Evolutionary conservation across 78 protist genomes (phyloP).

Genomic region (Protostelium mycophagum): DNA sequence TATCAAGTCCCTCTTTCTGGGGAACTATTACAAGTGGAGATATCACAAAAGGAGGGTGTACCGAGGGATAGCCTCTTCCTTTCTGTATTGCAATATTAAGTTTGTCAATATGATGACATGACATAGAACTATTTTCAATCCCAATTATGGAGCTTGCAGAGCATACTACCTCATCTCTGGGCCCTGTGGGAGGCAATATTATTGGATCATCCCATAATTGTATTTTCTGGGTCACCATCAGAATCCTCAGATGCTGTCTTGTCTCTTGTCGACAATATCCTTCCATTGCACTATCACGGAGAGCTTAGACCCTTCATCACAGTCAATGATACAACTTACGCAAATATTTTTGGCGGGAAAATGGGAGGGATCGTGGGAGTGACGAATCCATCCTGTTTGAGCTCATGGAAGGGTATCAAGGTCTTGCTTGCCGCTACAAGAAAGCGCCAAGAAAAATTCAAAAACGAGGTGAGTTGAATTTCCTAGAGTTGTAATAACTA

Average conservation of each 20-base stretch:
- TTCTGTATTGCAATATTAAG: no score
- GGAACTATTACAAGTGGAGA: no score
- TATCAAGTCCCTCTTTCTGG: no score
- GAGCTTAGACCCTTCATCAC: constrained; percentile 80
- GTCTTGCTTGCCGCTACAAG: neutral
- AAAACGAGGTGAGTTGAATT: neutral
- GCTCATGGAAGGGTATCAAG: neutral
- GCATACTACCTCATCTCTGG: constrained; percentile 34
- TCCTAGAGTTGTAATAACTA: neutral
- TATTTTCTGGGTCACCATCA: constrained; percentile 46
- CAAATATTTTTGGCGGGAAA: constrained; percentile 4
- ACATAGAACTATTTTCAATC: neutral
- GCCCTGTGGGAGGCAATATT: constrained; percentile 72
- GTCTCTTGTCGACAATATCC: constrained; percentile 46
- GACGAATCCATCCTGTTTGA: neutral
- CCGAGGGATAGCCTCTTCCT: no score
- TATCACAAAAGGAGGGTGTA: no score
- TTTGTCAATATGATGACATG: no score
- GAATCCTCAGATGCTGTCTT: constrained; percentile 49
- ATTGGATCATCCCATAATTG: constrained; percentile 54
- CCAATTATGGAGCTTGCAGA: neutral
- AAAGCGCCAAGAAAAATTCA: neutral
- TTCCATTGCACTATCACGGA: constrained; percentile 42
- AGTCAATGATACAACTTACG: constrained; percentile 69
- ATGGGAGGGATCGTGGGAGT: neutral